Conservation (phyloP, 768 basidiomycete species). For the Lanmaoa pseudosensibilis region DNA sequence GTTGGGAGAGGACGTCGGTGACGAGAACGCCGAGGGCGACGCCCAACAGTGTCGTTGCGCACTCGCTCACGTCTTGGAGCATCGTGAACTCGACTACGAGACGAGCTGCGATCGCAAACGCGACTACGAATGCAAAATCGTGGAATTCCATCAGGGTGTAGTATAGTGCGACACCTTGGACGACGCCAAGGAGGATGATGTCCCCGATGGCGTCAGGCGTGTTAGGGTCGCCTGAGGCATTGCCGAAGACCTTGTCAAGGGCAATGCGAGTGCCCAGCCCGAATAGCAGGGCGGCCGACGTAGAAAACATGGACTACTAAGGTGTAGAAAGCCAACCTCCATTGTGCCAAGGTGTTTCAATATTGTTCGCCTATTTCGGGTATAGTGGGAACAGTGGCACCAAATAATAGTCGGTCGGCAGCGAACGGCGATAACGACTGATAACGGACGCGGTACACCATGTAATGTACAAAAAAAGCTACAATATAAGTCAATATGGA, state of each 20-base stretch:
- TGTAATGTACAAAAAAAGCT: background rate
- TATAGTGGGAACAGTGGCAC: conserved; percentile 20
- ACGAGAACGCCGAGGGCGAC: conserved; percentile 66
- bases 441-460: too few species aligned
- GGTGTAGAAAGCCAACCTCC: conserved; percentile 22
- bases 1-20: conserved; percentile 69
- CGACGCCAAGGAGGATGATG: conserved; percentile 65
- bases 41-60: conserved; percentile 62
- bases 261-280: conserved; percentile 74
- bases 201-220: conserved; percentile 46
- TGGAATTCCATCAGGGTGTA: conserved; percentile 58
- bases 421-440: background rate
- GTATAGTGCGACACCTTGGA: conserved; percentile 76
- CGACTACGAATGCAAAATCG: conserved; percentile 55
- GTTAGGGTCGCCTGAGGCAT: conserved; percentile 34
- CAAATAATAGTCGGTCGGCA: conserved; percentile 4
- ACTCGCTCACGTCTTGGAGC: conserved; percentile 52
- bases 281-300: conserved; percentile 67
- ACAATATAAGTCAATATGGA: conserved; percentile 11
- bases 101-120: conserved; percentile 56
- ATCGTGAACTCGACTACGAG: conserved; percentile 63
- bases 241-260: conserved; percentile 55
- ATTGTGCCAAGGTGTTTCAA: conserved; percentile 12
- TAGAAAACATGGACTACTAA: conserved; percentile 43
- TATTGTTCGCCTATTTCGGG: conserved; percentile 24